Conservation (phyloP, 352 stramenopile species). For the Globisporangium mamillatum region DNA sequence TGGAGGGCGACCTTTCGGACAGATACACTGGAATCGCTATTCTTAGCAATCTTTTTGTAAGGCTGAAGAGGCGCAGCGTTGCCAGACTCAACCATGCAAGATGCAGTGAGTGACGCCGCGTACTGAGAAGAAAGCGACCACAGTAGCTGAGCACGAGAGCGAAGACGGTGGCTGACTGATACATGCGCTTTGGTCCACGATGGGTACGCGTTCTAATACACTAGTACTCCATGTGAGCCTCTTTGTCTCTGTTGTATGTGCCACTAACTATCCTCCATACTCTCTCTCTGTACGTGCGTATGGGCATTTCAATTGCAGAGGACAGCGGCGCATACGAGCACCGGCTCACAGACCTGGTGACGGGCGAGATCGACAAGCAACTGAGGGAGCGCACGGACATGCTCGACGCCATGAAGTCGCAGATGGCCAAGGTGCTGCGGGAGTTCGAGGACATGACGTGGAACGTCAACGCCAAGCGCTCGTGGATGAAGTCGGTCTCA, state of each 20-base stretch:
- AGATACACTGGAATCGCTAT: background rate
- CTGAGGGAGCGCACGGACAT: slow-evolving; percentile 46
- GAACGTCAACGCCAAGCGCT: slow-evolving; percentile 53
- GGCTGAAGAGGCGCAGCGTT: background rate
- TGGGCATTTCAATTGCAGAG: slow-evolving; percentile 7
- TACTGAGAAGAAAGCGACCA: background rate
- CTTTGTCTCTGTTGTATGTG: background rate
- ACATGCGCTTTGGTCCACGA: background rate
- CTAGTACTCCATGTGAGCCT: background rate
- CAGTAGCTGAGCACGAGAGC: background rate
- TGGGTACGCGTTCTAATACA: background rate
- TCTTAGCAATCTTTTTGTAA: background rate
- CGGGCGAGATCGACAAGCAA: slow-evolving; percentile 58
- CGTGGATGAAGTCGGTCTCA: slow-evolving; percentile 63
- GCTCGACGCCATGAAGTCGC: slow-evolving; percentile 57
- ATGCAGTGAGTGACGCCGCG: background rate
- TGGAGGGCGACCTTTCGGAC: background rate
- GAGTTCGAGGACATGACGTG: slow-evolving; percentile 69
- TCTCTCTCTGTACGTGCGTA: background rate
- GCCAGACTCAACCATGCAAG: background rate
- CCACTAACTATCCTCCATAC: background rate
- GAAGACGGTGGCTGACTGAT: background rate
- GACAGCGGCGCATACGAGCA: slow-evolving; percentile 35
- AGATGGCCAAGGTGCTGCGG: slow-evolving; percentile 64
- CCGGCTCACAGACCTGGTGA: slow-evolving; percentile 62